Evolutionary conservation across 169 alveolate genomes (phyloP), one percentile per base, ranked within the genome.

Genomic region (Babesia ovis): DNA sequence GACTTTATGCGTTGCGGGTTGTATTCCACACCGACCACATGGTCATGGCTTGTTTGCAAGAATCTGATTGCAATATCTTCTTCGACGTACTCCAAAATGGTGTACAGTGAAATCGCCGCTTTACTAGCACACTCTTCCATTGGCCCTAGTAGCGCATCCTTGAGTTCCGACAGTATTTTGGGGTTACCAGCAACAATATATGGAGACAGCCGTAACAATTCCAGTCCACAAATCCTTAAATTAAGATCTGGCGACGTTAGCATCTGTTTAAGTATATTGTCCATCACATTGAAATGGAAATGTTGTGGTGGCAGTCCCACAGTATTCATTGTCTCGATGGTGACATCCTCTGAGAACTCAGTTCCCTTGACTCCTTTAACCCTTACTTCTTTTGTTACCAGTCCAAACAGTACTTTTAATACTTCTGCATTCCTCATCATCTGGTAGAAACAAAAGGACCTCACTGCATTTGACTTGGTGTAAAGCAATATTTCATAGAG

Each of bases 401-500:
- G 16, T 29, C 70, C 72, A 22, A 79, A 66, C 12, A 79, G 77
- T 16, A 45, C 46, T 8, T 54, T 27, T 34, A 79, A n/a, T 3
- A 79, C 74, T 16, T 68, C 32, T 23, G 67, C 62, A 34, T 79
- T 79, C 41, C 77, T 29, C 62, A 79, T 25, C 14, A 79, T 61
- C 32, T 79, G 83, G 41, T 48, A 53, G 69, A 54, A 61, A 25
- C 76, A 74, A 53, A 68, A 69, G 22, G 79, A 16, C 20, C 87
- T 37, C 32, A 79, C 87, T 23, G 87, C 68, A 42, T 48, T 69
- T 12, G 81, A 64, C 56, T 69, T 71, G 35, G 87, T 79, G 64
- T 69, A 69, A 18, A 79, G 48, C 60, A 79, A 23, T 29, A 79
- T 50, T 46, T 79, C 87, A 45, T 54, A 79, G 43, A 79, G 77